Evolutionary conservation across 1,284 basidiomycete genomes (phyloP), one percentile per base, ranked within the genome.

Genomic region (Trichosporon asahii): DNA sequence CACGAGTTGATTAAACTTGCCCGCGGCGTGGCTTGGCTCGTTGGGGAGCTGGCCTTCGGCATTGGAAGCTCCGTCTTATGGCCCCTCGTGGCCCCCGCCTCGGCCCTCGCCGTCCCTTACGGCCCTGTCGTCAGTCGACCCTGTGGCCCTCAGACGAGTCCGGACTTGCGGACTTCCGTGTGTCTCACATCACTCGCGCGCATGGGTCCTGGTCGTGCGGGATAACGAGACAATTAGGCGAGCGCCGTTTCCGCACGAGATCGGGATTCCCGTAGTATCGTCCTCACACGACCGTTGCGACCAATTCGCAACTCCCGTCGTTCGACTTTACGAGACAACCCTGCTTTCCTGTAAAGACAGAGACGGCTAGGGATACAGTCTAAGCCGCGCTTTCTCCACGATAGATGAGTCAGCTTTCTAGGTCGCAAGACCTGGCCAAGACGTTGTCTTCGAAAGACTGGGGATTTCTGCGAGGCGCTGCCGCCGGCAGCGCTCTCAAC

Each of bases 41-140:
- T 31, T 14, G 29, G 31, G 57, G 6, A 18, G n/a, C 29, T 31
- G 57, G 29, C 21, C 49, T 25, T 53, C 57, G 57, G 57, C 57
- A n/a, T 61, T n/a, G 27, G 57, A 61, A 61, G 57, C 57, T 31
- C 57, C 57, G 57, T n/a, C 57, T 61, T 61, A 61, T 61, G 27
- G 57, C 57, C 57, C 57, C 29, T 5, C 57, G 57, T 60, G 27
- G 55, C 18, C 27, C 27, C 57, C 15, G 23, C 53, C 53, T 57
- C 25, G 25, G 29, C 27, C 53, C 53, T 27, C 53, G 27, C 23
- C 25, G 21, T 55, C 49, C 49, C 49, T 27, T 55, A 44, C 49
- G 27, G 18, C 57, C 27, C 57, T 61, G 57, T 12, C 15, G 57
- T 12, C 57, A 31, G 57, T 23, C 15, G 29, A 31, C 57, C 29